Evolutionary conservation across 495 filamentous ascomycete genomes (phyloP).

Genomic region (Paragyromitra xinjiangensis): DNA sequence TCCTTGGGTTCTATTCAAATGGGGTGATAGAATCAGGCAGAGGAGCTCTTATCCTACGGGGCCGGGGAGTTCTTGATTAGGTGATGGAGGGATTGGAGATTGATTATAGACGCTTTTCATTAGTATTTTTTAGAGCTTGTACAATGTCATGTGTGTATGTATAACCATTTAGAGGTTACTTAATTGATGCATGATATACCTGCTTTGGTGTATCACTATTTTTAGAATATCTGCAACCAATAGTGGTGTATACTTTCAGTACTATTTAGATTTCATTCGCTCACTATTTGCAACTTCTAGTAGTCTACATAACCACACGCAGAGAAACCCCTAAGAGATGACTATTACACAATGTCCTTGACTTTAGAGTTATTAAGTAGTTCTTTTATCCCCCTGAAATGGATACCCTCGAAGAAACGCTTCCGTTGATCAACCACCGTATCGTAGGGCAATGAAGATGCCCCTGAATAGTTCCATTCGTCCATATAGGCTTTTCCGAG

Average conservation of each 20-base stretch:
- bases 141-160: background rate
- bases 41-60: constrained; percentile 60
- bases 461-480: constrained; percentile 22
- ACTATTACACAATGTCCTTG: background rate
- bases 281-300: background rate
- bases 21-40: constrained; percentile 61
- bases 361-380: constrained; percentile 14
- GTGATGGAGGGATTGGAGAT: background rate
- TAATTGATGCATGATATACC: background rate
- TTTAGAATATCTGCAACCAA: too few species aligned
- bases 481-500: constrained; percentile 21
- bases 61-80: background rate
- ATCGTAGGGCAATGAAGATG: constrained; percentile 11
- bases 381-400: constrained; percentile 7
- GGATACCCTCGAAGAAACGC: background rate
- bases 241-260: too few species aligned
- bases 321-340: background rate
- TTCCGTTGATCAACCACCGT: background rate
- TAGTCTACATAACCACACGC: too few species aligned
- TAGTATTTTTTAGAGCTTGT: background rate
- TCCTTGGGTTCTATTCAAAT: constrained; percentile 65
- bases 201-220: background rate
- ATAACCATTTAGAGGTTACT: background rate
- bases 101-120: background rate
- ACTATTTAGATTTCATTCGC: background rate